phyloP scores from a whole-genome alignment of 148 eudicot species.

The Heliosperma pusillum region DNA sequence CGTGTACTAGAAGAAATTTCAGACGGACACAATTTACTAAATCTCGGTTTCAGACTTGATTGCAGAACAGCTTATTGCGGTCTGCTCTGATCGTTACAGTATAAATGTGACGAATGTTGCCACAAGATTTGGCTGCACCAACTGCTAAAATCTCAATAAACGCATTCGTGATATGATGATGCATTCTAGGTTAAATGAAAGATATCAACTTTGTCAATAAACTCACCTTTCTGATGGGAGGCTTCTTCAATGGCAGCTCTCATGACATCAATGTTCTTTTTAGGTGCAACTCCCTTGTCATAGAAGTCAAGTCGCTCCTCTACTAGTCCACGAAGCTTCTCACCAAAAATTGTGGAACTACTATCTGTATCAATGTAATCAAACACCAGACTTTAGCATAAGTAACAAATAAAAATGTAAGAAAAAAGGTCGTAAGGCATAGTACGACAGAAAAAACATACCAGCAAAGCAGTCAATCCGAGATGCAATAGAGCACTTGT shows the following conservation, averaged over 20 bases:
- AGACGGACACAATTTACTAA: not conserved
- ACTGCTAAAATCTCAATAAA: too few species aligned
- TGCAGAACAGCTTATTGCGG: too few species aligned
- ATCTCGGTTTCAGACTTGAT: not conserved
- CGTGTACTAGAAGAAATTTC: not conserved
- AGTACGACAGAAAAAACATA: constrained; percentile 20
- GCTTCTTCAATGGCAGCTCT: constrained; percentile 68
- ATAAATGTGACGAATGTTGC: too few species aligned
- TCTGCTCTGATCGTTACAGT: too few species aligned
- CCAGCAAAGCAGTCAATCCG: constrained; percentile 95
- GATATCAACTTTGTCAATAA: not conserved
- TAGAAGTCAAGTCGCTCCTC: constrained; percentile 94
- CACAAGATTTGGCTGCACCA: too few species aligned
- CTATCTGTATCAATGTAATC: constrained; percentile 46
- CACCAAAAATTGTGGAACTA: constrained; percentile 74
- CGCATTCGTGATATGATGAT: not conserved
- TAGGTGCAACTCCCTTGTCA: constrained; percentile 98
- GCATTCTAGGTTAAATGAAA: not conserved
- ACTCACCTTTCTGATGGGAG: constrained; percentile 44
- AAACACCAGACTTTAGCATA: constrained; percentile 6
- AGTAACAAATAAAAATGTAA: not conserved
- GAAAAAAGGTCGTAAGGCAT: not conserved
- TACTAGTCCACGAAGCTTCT: constrained; percentile 88
- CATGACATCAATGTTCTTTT: constrained; percentile 93
- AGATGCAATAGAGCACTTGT: constrained; percentile 97